Percentiles rank a stretch among this genome's conserved stretches.
phyloP scores from a whole-genome alignment of 345 rosid genomes.

The Dipteronia dyeriana region DNA sequence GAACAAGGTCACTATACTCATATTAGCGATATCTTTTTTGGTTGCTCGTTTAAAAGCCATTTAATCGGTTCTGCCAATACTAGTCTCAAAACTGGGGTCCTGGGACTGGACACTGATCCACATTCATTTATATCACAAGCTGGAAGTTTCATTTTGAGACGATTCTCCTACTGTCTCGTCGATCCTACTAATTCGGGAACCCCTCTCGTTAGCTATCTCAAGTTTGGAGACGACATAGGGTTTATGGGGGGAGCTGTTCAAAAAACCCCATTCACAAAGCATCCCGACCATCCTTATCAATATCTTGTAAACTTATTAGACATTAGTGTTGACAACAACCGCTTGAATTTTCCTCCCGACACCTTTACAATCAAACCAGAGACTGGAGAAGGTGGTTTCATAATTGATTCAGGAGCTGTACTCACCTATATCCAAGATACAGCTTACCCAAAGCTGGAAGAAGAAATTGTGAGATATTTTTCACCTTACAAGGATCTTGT shows the following conservation, averaged over 20 bases:
- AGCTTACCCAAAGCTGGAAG: not conserved
- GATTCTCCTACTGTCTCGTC: conserved; percentile 12
- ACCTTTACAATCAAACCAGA: not conserved
- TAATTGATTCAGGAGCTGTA: not conserved
- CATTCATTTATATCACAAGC: not conserved
- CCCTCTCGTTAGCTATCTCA: not conserved
- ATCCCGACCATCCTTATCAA: not conserved
- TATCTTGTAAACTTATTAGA: not conserved
- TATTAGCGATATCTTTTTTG: not conserved
- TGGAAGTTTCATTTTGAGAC: not conserved
- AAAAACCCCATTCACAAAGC: not conserved
- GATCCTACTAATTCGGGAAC: not conserved
- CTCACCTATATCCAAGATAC: not conserved
- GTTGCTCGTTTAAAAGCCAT: not conserved
- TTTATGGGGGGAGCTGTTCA: not conserved
- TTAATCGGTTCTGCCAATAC: not conserved
- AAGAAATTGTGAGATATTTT: not conserved
- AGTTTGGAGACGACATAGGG: conserved; percentile 4
- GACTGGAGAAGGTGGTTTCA: not conserved
- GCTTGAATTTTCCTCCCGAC: not conserved
- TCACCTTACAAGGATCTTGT: not conserved
- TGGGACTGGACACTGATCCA: not conserved
- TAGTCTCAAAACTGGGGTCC: not conserved
- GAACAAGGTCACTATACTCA: not conserved
- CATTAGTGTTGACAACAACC: not conserved